A percentile compares a stretch with the other conserved stretches of the same genome.
These are phyloP conservation scores for Lasiosphaeria ovina DNA, from an alignment of 495 filamentous ascomycete genomes.

Conservation along the genomic window DNA sequence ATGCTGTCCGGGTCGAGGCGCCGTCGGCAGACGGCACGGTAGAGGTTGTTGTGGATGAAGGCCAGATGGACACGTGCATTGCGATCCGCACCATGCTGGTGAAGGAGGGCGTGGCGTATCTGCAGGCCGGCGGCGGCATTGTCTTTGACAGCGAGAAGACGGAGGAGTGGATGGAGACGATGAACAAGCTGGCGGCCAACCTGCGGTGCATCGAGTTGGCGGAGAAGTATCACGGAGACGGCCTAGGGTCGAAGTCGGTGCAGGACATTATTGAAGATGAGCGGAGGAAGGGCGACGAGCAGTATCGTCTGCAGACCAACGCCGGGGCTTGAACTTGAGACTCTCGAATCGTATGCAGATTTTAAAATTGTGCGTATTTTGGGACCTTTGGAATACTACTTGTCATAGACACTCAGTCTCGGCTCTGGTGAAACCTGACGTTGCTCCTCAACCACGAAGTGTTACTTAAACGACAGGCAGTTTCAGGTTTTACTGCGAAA, in stretches of 20 bases:
- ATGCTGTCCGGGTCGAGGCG: conserved; percentile 46
- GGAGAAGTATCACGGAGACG: conserved; percentile 63
- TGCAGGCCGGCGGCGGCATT: conserved; percentile 96
- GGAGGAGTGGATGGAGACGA: conserved; percentile 94
- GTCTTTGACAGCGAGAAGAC: conserved; percentile 93
- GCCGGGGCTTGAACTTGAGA: conserved; percentile 17
- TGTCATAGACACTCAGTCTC: no score
- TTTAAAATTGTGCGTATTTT: no score
- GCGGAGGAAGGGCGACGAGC: conserved; percentile 34
- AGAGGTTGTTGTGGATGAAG: conserved; percentile 44
- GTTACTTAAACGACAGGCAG: no score
- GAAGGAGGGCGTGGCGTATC: conserved; percentile 85
- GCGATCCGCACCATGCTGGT: conserved; percentile 95
- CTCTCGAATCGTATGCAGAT: no score
- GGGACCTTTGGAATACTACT: no score
- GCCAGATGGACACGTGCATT: conserved; percentile 98
- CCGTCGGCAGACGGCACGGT: conserved; percentile 24
- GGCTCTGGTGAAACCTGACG: no score
- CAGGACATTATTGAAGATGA: conserved; percentile 37
- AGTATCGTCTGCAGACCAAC: conserved; percentile 24
- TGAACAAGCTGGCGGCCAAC: conserved; percentile 92
- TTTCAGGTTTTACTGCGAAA: no score
- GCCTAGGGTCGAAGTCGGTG: conserved; percentile 28
- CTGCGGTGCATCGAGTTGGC: conserved; percentile 82
- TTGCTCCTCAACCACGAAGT: no score